Percentiles rank a stretch among this genome's conserved stretches.
Evolutionary conservation across 345 rosid genomes (phyloP).

Genomic region (Gossypium longicalyx): DNA sequence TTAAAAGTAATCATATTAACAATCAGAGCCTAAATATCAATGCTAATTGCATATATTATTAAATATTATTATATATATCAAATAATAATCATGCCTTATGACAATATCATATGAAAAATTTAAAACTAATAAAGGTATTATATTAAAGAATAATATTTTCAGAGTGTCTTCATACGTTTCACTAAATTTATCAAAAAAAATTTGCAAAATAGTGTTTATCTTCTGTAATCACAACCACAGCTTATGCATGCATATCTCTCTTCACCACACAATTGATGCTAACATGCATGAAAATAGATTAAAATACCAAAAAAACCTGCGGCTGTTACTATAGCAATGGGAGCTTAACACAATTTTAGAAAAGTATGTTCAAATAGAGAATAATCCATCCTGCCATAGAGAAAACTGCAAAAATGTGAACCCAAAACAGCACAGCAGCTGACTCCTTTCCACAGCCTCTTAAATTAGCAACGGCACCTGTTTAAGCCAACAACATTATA

Average conservation of each 20-base stretch:
- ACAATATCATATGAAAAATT: no score
- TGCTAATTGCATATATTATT: no score
- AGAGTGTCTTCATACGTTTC: neutral
- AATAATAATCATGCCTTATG: no score
- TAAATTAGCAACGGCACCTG: slow-evolving; percentile 92
- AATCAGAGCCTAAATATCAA: no score
- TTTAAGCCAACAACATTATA: neutral
- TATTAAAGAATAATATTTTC: neutral
- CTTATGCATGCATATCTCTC: neutral
- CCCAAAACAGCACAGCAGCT: slow-evolving; percentile 97
- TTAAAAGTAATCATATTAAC: no score
- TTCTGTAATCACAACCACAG: neutral
- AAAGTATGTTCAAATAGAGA: slow-evolving; percentile 81
- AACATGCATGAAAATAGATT: neutral
- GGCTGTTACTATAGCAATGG: neutral
- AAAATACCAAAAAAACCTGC: neutral
- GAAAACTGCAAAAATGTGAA: slow-evolving; percentile 83
- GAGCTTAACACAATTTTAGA: slow-evolving; percentile 28
- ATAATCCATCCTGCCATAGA: slow-evolving; percentile 96
- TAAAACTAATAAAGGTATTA: no score
- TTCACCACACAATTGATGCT: neutral
- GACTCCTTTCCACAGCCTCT: slow-evolving; percentile 97
- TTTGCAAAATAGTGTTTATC: neutral
- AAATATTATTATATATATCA: no score
- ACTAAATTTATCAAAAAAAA: neutral